Evolutionary conservation across 2,329 filamentous ascomycete genomes (phyloP).

Genomic region (Stromatinia cepivora): DNA sequence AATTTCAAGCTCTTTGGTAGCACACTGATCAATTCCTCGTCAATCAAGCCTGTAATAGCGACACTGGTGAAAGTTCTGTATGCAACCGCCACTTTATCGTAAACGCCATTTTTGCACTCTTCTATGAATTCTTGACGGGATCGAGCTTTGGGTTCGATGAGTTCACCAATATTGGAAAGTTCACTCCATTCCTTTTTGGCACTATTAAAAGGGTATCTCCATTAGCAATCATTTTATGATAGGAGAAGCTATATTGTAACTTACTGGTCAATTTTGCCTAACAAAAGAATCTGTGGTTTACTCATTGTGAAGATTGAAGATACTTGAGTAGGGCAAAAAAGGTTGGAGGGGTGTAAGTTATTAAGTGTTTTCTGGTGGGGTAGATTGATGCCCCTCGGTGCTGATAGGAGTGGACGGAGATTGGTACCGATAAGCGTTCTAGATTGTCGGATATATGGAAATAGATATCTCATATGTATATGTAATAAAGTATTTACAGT

Average conservation of each 20-base stretch:
- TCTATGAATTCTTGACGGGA: constrained; percentile 67
- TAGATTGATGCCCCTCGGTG: constrained; percentile 32
- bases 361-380: constrained; percentile 31
- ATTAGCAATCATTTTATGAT: background rate
- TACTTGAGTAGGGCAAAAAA: background rate
- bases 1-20: constrained; percentile 57
- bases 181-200: constrained; percentile 65
- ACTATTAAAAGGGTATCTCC: constrained; percentile 45
- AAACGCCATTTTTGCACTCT: constrained; percentile 63
- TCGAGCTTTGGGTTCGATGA: constrained; percentile 61
- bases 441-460: constrained; percentile 1
- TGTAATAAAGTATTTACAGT: background rate
- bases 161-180: constrained; percentile 62
- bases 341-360: constrained; percentile 10
- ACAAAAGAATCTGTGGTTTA: constrained; percentile 60
- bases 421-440: constrained; percentile 1
- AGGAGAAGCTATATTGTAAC: constrained; percentile 39
- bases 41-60: constrained; percentile 65
- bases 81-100: constrained; percentile 64
- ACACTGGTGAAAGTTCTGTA: constrained; percentile 72
- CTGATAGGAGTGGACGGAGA: background rate
- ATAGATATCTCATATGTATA: background rate
- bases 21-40: constrained; percentile 65
- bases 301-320: constrained; percentile 33
- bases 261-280: constrained; percentile 65